Conservation (phyloP, 768 basidiomycete genomes). For the Tubosaeta brunneosetosa region DNA sequence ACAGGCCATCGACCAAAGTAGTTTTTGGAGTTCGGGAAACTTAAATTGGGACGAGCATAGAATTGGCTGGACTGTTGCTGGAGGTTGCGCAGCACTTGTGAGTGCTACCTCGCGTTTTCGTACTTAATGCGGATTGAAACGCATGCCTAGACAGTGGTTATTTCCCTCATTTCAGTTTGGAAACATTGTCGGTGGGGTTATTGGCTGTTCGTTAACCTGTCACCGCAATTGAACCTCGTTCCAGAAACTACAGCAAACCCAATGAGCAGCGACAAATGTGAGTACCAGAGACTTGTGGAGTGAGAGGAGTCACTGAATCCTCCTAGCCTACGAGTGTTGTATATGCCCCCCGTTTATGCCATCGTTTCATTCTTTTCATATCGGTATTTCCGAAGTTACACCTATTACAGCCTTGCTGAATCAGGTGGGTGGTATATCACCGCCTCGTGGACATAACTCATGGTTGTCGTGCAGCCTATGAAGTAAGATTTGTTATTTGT, state of each 20-base stretch:
- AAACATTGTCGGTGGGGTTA: slow-evolving; percentile 59
- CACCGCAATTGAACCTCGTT: neutral
- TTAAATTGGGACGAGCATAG: slow-evolving; percentile 58
- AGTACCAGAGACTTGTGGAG: slow-evolving; percentile 16
- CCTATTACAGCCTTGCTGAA: slow-evolving; percentile 53
- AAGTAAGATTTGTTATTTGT: slow-evolving; percentile 39
- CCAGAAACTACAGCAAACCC: slow-evolving; percentile 67
- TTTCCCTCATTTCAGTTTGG: slow-evolving; percentile 52
- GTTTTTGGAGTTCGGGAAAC: slow-evolving; percentile 55
- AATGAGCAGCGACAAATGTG: slow-evolving; percentile 80
- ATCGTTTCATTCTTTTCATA: slow-evolving; percentile 85
- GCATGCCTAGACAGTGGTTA: slow-evolving; percentile 48
- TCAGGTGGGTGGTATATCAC: slow-evolving; percentile 34
- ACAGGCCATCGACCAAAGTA: slow-evolving; percentile 48
- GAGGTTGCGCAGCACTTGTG: slow-evolving; percentile 54
- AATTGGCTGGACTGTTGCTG: slow-evolving; percentile 73
- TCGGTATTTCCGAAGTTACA: slow-evolving; percentile 76
- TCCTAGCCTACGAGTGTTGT: slow-evolving; percentile 66
- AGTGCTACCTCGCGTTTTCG: slow-evolving; percentile 19
- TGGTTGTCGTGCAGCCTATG: slow-evolving; percentile 47
- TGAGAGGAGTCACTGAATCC: neutral
- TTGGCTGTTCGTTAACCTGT: neutral
- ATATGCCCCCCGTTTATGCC: slow-evolving; percentile 81
- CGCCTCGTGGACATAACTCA: slow-evolving; percentile 25
- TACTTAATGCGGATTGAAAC: neutral